Base-by-base conservation (phyloP, 805 yeast genomes). In the Wickerhamiella allomyrinae region DNA sequence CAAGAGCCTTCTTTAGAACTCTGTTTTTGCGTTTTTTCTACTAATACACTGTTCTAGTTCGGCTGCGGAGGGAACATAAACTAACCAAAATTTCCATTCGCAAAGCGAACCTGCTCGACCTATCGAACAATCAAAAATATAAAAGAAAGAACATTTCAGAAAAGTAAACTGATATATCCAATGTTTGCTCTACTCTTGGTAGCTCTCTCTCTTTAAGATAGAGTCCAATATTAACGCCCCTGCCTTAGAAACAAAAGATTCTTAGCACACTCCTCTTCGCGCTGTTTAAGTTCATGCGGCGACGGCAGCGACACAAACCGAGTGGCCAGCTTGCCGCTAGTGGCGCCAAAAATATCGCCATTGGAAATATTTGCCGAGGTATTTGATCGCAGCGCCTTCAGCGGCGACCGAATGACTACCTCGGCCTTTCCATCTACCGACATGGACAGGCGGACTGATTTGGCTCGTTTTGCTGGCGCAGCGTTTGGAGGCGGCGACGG, bases 401-500 rank as follows among this genome's bases (percentile, higher is more conserved):
- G 48, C 11, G 57, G 56, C 23, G 52, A 39, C 14, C 57, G 53
- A 33, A 58, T 48, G 13, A 59, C 59, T 20, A 62, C 54, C 50
- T 59, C 57, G 8, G 67, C 67, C 45, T 58, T 58, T 23, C 67
- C 67, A 44, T 62, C 67, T 22, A 55, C 56, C 3, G 63, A 57
- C 65, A 63, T 61, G 29, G 61, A 43, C 40, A 59, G 51, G 22
- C 53, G 51, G 17, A 52, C 46, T 19, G 50, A 51, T 33, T 48
- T 54, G 21, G 54, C 33, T 17, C 48, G 41, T 25, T 39, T 40
- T 25, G 45, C 42, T 20, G 39, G 25, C n/a, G 29, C 33, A n/a
- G 37, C 42, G 13, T 31, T 39, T 13, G 42, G 41, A 3, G 31
- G 31, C 21, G 21, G 34, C 34, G 34, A 15, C 11, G 34, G 34